A percentile compares a stretch with the other conserved stretches of the same genome.
Conservation (phyloP, 2,329 filamentous ascomycete genomes). For the Botrytis pseudocinerea region DNA sequence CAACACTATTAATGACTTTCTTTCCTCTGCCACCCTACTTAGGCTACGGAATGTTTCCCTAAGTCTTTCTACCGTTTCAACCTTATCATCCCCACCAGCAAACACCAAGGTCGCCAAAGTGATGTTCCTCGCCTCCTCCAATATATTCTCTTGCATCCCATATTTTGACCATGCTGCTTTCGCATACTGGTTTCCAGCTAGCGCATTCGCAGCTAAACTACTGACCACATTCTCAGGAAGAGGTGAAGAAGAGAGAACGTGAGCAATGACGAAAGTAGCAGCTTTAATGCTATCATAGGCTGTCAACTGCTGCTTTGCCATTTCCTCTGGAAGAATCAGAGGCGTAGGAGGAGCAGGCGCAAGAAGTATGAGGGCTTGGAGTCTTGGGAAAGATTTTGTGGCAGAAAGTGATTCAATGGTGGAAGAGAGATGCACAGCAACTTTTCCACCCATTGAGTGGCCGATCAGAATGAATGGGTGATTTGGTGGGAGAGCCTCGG, state of each 20-base stretch:
- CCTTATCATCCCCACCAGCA: constrained; percentile 41
- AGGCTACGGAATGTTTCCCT: constrained; percentile 34
- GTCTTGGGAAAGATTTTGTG: constrained; percentile 25
- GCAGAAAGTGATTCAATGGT: not conserved
- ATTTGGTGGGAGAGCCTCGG: constrained; percentile 22
- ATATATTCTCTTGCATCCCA: constrained; percentile 42
- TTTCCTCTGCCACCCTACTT: constrained; percentile 12
- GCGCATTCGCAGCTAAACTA: constrained; percentile 37
- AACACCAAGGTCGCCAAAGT: constrained; percentile 35
- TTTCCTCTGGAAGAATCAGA: constrained; percentile 39
- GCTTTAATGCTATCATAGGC: constrained; percentile 41
- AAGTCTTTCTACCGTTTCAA: constrained; percentile 41
- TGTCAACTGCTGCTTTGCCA: constrained; percentile 41
- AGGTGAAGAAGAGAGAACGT: constrained; percentile 39
- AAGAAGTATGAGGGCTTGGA: constrained; percentile 26
- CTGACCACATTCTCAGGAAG: constrained; percentile 25
- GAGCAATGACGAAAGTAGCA: constrained; percentile 39
- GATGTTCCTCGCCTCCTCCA: constrained; percentile 29
- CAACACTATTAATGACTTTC: constrained; percentile 28
- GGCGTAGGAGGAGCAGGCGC: constrained; percentile 42
- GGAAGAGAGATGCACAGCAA: constrained; percentile 30
- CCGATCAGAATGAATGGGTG: constrained; percentile 41
- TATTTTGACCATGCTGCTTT: constrained; percentile 43
- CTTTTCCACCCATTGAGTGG: constrained; percentile 46
- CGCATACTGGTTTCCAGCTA: constrained; percentile 38